Evolutionary conservation across 306 rosid species (phyloP).

Genomic region (Hippophae gyantsensis): DNA sequence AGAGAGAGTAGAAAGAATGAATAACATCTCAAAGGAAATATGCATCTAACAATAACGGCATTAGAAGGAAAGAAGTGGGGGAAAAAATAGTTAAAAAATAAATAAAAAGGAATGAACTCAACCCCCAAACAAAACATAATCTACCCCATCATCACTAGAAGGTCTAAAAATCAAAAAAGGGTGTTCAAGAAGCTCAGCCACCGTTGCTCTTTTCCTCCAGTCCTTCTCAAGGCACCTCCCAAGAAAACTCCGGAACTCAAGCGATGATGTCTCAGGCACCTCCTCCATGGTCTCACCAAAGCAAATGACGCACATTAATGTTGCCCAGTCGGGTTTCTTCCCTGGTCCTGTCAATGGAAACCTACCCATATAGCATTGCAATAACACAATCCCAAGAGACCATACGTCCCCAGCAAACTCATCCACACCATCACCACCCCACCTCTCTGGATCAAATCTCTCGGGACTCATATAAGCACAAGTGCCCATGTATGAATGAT

Average conservation of each 20-base stretch:
- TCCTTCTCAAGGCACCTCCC: slow-evolving; percentile 58
- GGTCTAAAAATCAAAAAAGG: slow-evolving; percentile 28
- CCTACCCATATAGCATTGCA: slow-evolving; percentile 44
- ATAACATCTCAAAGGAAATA: too few species aligned
- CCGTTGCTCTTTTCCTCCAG: slow-evolving; percentile 61
- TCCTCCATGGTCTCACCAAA: slow-evolving; percentile 34
- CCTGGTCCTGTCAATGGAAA: slow-evolving; percentile 41
- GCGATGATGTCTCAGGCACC: slow-evolving; percentile 41
- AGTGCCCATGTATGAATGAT: slow-evolving; percentile 27
- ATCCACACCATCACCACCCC: slow-evolving; percentile 35
- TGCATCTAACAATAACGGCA: too few species aligned
- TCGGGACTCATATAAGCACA: slow-evolving; percentile 76
- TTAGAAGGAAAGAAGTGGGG: background rate
- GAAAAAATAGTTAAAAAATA: background rate
- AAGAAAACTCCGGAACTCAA: slow-evolving; percentile 37
- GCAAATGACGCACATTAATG: slow-evolving; percentile 53
- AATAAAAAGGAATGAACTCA: background rate
- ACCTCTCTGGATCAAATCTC: slow-evolving; percentile 50
- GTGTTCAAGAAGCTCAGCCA: slow-evolving; percentile 45
- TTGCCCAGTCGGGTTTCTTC: slow-evolving; percentile 48
- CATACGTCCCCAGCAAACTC: slow-evolving; percentile 58
- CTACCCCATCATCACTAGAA: slow-evolving; percentile 7
- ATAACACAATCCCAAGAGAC: slow-evolving; percentile 50
- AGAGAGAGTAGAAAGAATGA: too few species aligned
- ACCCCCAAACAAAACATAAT: slow-evolving; percentile 12